Evolutionary conservation across 2,329 filamentous ascomycete species (phyloP), one percentile per base, ranked within the genome.

Genomic region (Acarospora socialis): DNA sequence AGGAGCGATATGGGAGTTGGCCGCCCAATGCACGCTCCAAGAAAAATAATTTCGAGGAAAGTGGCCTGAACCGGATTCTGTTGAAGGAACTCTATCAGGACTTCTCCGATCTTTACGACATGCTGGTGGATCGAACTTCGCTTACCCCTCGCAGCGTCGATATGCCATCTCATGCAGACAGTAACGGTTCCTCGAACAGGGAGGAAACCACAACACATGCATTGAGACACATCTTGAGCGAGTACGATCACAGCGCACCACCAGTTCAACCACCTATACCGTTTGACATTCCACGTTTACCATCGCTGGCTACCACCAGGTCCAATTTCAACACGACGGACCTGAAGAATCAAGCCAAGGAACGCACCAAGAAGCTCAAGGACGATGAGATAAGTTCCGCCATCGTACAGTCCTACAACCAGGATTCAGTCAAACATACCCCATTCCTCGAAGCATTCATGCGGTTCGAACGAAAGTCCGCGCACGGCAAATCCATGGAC

Each of bases 241-340:
- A 95, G 55, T 94, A 84, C 48, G 90, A 98, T 51, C 73, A 79
- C 37, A 87, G 81, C 6, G 81, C 77, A 9, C 83, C 87, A 1
- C 90, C 90, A 0, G 84, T 95, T 1, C 71, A 87, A 37, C 90
- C 90, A 1, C 83, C 87, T 0, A 74, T 95, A 34, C 87, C 90
- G 0, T 95, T 87, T 48, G 87, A 95, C 50, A 64, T 82, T 4
- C 87, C 90, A 3, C 69, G 76, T 42, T 56, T 92, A 15, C 87
- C 87, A 1, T 69, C 67, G 1, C 67, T 92, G 45, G 64, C 67
- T 19, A 62, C 71, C 1, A 65, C 83, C 12, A 65, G 77, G 34
- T 66, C 71, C 23, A 77, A 73, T 25, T 80, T 72, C 49, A 57
- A 68, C 38, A 65, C 66, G 2, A 63, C 82, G 19, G 68, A 81